Percentiles rank a stretch among this genome's conserved stretches.
Evolutionary conservation across 768 basidiomycete genomes (phyloP).

Genomic region (Xerocomellus amylosporus): DNA sequence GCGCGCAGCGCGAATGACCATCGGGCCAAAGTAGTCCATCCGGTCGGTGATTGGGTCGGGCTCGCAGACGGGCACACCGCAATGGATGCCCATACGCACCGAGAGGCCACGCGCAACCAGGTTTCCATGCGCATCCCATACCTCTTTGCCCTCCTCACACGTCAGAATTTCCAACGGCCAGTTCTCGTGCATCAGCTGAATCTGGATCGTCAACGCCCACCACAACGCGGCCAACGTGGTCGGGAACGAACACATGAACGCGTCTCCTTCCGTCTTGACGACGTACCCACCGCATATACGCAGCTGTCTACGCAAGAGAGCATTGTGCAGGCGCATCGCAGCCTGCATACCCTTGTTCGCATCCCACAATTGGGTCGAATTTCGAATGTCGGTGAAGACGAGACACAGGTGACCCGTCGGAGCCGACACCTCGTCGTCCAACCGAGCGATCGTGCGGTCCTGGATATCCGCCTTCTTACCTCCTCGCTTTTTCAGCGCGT

Average conservation of each 20-base stretch:
- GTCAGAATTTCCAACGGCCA: constrained; percentile 96
- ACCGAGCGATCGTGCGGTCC: constrained; percentile 57
- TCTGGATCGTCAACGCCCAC: constrained; percentile 88
- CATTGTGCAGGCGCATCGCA: constrained; percentile 89
- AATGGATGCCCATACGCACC: constrained; percentile 97
- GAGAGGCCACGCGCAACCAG: constrained; percentile 85
- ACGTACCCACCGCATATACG: constrained; percentile 95
- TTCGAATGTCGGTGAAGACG: constrained; percentile 97
- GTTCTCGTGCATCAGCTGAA: constrained; percentile 70
- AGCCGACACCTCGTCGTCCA: constrained; percentile 77
- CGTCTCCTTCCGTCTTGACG: constrained; percentile 99
- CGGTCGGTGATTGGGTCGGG: constrained; percentile 86
- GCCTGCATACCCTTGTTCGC: constrained; percentile 92
- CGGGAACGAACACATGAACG: constrained; percentile 98
- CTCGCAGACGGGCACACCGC: constrained; percentile 86
- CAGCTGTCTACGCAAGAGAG: constrained; percentile 77
- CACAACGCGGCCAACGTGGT: constrained; percentile 81
- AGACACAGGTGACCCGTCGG: constrained; percentile 87
- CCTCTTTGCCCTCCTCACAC: constrained; percentile 83
- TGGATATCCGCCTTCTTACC: constrained; percentile 48
- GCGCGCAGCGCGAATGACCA: constrained; percentile 91
- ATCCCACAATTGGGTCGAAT: constrained; percentile 97
- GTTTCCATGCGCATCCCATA: constrained; percentile 61
- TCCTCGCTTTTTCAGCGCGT: constrained; percentile 29
- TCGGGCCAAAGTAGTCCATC: constrained; percentile 98